phyloP scores from a whole-genome alignment of 1,284 basidiomycete genomes.

The Ganoderma boninense region DNA sequence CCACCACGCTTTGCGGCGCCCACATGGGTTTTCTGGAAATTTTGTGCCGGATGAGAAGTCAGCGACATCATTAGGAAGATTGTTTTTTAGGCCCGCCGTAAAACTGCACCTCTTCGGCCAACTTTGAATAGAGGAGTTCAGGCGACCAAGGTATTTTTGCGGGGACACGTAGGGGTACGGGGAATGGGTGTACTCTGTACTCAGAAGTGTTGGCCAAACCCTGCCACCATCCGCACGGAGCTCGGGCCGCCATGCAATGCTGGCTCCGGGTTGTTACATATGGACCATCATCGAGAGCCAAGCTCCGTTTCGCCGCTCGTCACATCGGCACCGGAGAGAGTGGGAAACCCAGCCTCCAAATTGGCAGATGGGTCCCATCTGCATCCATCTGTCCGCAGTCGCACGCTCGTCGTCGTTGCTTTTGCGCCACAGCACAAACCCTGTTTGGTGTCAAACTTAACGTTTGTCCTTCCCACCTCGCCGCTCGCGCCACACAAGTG shows the following conservation, averaged over 20 bases:
- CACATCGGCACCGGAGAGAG: slow-evolving; percentile 3
- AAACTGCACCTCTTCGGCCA: too few species aligned
- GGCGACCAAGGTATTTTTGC: too few species aligned
- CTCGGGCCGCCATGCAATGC: not conserved
- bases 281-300: slow-evolving; percentile 4
- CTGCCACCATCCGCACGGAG: not conserved
- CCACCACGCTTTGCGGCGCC: not conserved
- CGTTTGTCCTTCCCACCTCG: not conserved
- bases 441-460: not conserved
- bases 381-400: not conserved
- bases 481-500: not conserved
- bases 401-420: not conserved
- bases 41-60: too few species aligned
- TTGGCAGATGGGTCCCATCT: not conserved
- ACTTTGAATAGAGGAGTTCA: too few species aligned
- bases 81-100: not conserved
- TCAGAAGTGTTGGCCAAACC: not conserved
- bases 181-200: not conserved
- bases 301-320: not conserved
- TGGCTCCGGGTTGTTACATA: not conserved
- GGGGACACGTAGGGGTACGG: too few species aligned
- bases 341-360: not conserved
- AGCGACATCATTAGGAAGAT: not conserved
- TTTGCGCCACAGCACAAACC: not conserved
- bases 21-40: too few species aligned